These are phyloP conservation scores for Exidia glandulosa DNA, from an alignment of 768 basidiomycete genomes.

Conservation along the genomic window DNA sequence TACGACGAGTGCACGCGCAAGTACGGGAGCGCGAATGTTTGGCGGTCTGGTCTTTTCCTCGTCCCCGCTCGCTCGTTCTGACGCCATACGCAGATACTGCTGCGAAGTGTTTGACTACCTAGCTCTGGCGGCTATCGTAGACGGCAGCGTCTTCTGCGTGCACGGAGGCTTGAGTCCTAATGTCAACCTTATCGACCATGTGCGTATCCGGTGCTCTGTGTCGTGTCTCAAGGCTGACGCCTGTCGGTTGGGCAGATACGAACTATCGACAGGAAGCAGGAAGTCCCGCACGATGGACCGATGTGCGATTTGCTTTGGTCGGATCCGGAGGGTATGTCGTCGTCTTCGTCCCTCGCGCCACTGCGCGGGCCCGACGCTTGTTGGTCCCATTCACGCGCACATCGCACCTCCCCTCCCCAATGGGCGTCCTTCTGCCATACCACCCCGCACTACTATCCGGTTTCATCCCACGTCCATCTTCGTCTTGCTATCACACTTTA, in stretches of 20 bases:
- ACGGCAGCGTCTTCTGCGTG: constrained; percentile 93
- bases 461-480: too few relatives aligned
- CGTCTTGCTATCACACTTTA: too few relatives aligned
- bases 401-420: too few relatives aligned
- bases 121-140: constrained; percentile 89
- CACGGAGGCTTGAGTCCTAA: constrained; percentile 93
- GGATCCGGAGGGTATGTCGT: constrained; percentile 79
- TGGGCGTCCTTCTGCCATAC: too few relatives aligned
- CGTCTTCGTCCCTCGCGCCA: constrained; percentile 1
- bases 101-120: constrained; percentile 98
- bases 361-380: background rate
- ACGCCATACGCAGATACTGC: too few relatives aligned
- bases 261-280: constrained; percentile 88
- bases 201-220: too few relatives aligned
- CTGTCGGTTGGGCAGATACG: too few relatives aligned
- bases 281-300: constrained; percentile 95
- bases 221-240: too few relatives aligned
- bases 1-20: constrained; percentile 97
- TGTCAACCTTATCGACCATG: constrained; percentile 80
- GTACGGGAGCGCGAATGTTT: constrained; percentile 88
- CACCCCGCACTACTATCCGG: too few relatives aligned
- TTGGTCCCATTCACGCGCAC: too few relatives aligned
- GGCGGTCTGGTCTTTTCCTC: too few relatives aligned
- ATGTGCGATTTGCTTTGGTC: constrained; percentile 99
- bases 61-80: too few relatives aligned